These are phyloP conservation scores for Macrolepiota dolichaula DNA, from an alignment of 768 basidiomycete species.

Conservation along the genomic window DNA sequence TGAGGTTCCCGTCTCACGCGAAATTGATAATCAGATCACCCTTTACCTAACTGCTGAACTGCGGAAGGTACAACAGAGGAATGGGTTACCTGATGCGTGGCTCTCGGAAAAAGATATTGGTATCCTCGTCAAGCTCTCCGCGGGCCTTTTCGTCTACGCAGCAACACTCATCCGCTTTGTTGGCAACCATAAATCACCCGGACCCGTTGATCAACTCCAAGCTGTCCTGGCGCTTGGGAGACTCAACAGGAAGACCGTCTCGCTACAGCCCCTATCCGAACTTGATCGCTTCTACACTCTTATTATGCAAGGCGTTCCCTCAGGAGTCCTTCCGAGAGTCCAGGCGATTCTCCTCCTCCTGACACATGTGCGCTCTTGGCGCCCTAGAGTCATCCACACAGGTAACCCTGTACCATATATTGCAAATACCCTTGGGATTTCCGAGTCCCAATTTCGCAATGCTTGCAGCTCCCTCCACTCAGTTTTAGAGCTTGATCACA, in stretches of 20 bases:
- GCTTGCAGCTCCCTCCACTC: neutral
- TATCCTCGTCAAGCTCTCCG: neutral
- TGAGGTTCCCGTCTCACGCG: neutral
- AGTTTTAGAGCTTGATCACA: neutral
- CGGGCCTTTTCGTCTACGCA: conserved; percentile 3
- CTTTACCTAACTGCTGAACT: neutral
- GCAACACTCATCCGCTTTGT: conserved; percentile 8
- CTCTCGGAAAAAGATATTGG: conserved; percentile 4
- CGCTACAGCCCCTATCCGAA: neutral
- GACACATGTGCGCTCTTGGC: neutral
- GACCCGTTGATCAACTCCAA: neutral
- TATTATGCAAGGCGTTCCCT: neutral
- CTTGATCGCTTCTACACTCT: neutral
- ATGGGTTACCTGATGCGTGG: neutral
- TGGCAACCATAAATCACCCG: neutral
- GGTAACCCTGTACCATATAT: neutral
- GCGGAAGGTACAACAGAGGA: neutral
- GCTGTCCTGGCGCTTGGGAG: neutral
- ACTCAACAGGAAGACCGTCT: neutral
- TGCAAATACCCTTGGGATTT: neutral
- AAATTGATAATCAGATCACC: conserved; percentile 2
- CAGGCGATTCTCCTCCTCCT: neutral
- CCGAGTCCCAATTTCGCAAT: neutral
- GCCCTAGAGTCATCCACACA: neutral
- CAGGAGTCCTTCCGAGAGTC: neutral